Evolutionary conservation across 306 rosid genomes (phyloP), one percentile per base, ranked within the genome.

Genomic region (Quercus ilex): DNA sequence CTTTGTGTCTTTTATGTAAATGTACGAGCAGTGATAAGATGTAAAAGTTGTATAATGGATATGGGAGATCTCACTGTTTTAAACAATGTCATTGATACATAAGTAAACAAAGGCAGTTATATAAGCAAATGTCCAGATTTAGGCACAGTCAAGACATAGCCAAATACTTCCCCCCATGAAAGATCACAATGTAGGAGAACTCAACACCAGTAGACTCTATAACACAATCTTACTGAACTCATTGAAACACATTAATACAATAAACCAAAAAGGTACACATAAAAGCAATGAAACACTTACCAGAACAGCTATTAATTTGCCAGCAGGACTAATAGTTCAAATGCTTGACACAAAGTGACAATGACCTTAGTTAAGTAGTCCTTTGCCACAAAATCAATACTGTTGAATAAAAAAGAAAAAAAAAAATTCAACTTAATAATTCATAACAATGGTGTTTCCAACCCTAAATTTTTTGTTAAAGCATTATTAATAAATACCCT

Each of bases 271-370:
- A 11, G 4, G 7, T 17, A 55, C 33, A 28, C 41, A 5, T 41
- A 7, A 2, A 74, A 78, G 51, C 30, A 71, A 55, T 26, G 52
- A 19, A 77, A 64, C 26, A 81, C 92, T 88, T 86, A 94, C 99
- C 79, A 92, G 86, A 81, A 95, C 77, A 67, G 97, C 95, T 3
- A 92, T 88, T 80, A 94, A 79, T 85, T 94, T 92, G 74, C 91
- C 79, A 85, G 91, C 99, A 33, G 35, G 6, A 65, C 13, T 26
- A 65, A 6, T 65, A 28, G 69, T 28, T 6, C 20, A 63, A 63
- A 17, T 30, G 49, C 14, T 33, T 46, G 31, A 65, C 23, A 17
- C 12, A 65, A 65, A 31, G 5, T 15, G 20, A 30, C 3, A 30
- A 31, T 26, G 33, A 9, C 8, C 8, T 41, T 7, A 41, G 49